Evolutionary conservation across 2,329 filamentous ascomycete genomes (phyloP).

Genomic region (Lojkania enalia): DNA sequence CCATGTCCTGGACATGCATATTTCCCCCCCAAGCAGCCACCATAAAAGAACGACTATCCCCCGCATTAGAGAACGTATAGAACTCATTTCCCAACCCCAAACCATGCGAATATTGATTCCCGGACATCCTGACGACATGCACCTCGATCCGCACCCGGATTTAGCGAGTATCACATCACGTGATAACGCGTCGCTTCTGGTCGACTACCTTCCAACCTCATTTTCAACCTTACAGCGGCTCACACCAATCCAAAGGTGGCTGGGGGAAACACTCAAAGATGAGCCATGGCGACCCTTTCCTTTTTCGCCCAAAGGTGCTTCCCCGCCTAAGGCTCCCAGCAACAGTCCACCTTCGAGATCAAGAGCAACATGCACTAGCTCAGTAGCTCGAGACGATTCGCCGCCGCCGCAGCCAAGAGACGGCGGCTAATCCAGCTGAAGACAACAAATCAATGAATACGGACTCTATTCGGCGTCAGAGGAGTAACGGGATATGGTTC

Average conservation of each 20-base stretch:
- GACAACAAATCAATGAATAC: not conserved
- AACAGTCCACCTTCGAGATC: not conserved
- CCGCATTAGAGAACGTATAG: not conserved
- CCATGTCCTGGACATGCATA: not conserved
- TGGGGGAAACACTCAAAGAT: not conserved
- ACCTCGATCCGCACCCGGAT: not conserved
- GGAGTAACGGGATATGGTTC: not conserved
- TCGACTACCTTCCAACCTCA: not conserved
- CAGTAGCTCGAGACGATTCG: not conserved
- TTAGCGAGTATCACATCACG: not conserved
- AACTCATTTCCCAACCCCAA: not conserved
- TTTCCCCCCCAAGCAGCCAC: not conserved
- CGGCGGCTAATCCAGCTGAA: not conserved
- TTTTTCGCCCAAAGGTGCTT: not conserved
- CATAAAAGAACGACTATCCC: not conserved
- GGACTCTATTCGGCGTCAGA: not conserved
- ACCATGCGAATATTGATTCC: too few relatives aligned
- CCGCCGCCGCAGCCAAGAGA: not conserved
- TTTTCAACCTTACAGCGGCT: not conserved
- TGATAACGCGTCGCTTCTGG: conserved; percentile 1
- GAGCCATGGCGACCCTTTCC: not conserved
- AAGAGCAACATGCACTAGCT: not conserved
- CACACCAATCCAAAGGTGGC: not conserved
- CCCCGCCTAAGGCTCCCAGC: not conserved
- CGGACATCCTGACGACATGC: not conserved